These are phyloP conservation scores for Ganoderma sinense DNA, from an alignment of 1,284 basidiomycete genomes.

Conservation along the genomic window DNA sequence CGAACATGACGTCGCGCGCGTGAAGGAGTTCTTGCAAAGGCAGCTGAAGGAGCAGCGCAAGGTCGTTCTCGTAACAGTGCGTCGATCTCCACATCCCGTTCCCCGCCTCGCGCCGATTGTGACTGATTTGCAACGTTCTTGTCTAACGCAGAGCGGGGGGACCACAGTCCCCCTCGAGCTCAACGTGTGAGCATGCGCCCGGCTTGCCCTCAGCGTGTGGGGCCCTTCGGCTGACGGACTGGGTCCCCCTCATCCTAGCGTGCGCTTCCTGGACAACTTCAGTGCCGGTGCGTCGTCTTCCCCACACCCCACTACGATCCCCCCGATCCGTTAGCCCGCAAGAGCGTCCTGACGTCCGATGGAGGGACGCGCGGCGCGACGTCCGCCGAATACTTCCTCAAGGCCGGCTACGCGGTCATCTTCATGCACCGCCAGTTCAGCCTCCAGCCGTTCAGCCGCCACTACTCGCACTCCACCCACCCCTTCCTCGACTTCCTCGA, in stretches of 20 bases:
- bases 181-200: slow-evolving; percentile 84
- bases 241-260: slow-evolving; percentile 57
- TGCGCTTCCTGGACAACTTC: slow-evolving; percentile 98
- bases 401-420: slow-evolving; percentile 95
- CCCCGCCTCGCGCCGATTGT: slow-evolving; percentile 8
- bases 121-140: slow-evolving; percentile 20
- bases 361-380: slow-evolving; percentile 95
- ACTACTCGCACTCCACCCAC: slow-evolving; percentile 98
- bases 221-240: slow-evolving; percentile 31
- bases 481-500: slow-evolving; percentile 97
- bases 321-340: background rate
- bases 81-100: slow-evolving; percentile 40
- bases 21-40: slow-evolving; percentile 76
- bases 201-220: background rate
- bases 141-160: slow-evolving; percentile 80
- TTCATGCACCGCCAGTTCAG: slow-evolving; percentile 99
- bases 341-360: background rate
- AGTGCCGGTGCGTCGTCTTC: slow-evolving; percentile 78
- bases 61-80: slow-evolving; percentile 93
- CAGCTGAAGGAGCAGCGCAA: slow-evolving; percentile 72
- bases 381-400: slow-evolving; percentile 97
- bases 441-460: slow-evolving; percentile 94
- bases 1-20: slow-evolving; percentile 67
- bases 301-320: background rate
- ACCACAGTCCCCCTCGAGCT: slow-evolving; percentile 95